Evolutionary conservation across 139 green algal species (phyloP), one percentile per base, ranked within the genome.

Genomic region (Nannochloris sp.): DNA sequence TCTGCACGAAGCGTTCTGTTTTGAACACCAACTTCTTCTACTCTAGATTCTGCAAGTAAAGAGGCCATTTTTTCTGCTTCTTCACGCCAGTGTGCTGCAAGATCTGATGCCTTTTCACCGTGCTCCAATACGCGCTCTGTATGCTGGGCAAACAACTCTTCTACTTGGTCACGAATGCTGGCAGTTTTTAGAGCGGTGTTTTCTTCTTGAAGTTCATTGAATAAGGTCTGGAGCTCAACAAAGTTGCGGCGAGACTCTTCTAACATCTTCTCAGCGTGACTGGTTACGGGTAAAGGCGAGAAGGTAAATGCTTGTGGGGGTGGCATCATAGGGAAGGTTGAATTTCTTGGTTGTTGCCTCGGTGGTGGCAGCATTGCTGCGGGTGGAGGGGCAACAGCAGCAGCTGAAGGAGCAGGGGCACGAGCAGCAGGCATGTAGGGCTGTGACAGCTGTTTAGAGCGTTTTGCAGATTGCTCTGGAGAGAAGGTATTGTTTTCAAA

Each of bases 141-240:
- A 27, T 77, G 70, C 56, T 61, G 45, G 59, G 72, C 54, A 32
- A 77, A 54, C 38, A 77, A 35, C 33, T 54, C 30, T 44, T 66
- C 30, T 31, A 77, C 54, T 34, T 77, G 62, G 45, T 72, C 63
- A 24, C 63, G 25, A 24, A 77, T 72, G 25, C 61, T 71, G 35
- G 54, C 47, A 4, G 37, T 42, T 44, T 77, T 77, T 25, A 77
- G 55, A 36, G 65, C 63, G 35, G 65, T 54, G 15, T 77, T 65
- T 45, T 64, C 39, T 32, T 30, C 56, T 44, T 71, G 60, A 38
- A 77, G 35, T 33, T 45, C 54, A 30, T 38, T 27, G 10, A 57
- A 74, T 45, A 63, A 44, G 5, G 25, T 27, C 47, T 74, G 33
- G 23, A 59, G 58, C 7, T 38, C 25, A 25, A 36, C 8, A 9